Conservation (phyloP, 2,329 filamentous ascomycete species). For the Cordyceps militaris region DNA sequence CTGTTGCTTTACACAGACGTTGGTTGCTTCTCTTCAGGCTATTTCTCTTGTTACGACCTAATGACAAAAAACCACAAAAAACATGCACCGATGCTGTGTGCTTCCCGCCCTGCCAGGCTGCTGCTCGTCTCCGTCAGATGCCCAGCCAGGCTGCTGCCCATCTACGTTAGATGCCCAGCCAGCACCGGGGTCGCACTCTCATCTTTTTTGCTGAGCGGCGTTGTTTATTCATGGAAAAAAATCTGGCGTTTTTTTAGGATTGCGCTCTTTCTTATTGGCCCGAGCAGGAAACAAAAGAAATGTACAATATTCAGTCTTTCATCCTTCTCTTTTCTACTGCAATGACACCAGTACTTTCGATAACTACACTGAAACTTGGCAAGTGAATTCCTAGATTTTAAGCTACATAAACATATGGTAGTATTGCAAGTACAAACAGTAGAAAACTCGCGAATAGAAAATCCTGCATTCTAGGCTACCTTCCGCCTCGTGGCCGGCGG, state of each 20-base stretch:
- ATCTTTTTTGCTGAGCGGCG: background rate
- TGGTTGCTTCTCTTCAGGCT: slow-evolving; percentile 2
- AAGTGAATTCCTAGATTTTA: no score
- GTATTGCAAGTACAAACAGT: background rate
- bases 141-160: background rate
- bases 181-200: background rate
- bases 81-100: background rate
- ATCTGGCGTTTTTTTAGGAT: slow-evolving; percentile 4
- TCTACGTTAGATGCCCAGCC: background rate
- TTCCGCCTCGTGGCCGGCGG: background rate
- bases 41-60: slow-evolving; percentile 22
- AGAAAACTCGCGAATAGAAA: background rate
- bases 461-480: background rate
- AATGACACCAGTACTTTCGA: background rate
- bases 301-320: background rate
- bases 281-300: slow-evolving; percentile 5
- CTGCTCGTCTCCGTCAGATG: slow-evolving; percentile 6
- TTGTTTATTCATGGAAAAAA: slow-evolving; percentile 1
- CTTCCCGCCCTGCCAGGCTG: background rate
- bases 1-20: slow-evolving; percentile 3
- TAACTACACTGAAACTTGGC: no score
- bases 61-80: slow-evolving; percentile 20
- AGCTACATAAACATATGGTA: background rate
- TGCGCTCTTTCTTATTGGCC: background rate
- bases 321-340: background rate